Evolutionary conservation across 2,329 filamentous ascomycete species (phyloP), one percentile per base, ranked within the genome.

Genomic region (Byssothecium circinans): DNA sequence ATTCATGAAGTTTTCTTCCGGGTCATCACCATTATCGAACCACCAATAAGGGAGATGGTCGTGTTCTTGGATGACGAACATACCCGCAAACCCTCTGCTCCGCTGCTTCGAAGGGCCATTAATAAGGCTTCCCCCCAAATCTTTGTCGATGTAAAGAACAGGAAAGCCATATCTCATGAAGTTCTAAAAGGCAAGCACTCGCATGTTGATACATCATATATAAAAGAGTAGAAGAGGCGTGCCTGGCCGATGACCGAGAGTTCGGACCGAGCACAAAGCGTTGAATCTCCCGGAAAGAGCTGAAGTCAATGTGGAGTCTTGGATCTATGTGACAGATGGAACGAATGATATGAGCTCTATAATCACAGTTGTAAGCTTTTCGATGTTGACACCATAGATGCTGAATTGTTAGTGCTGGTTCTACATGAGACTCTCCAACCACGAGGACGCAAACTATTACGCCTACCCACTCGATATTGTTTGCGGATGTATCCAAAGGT

Each of bases 401-500:
- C 23, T 20, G 14, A 43, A 19, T 22, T 1, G 20, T 3, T 12
- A 72, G 68, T 74, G 69, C 47, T 73, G 65, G 61, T 69, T 72
- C 36, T 72, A 72, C 43, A 58, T 70, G 44, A 70, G 72, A 47
- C 70, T 34, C 57, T 43, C 67, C 0, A 62, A 71, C 0, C 69
- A 78, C 25, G 60, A 64, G 0, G 78, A 82, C 45, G 74, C 78
- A 27, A 83, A 83, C 56, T 77, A 79, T 61, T 83, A 83, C 54
- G 80, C 80, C 3, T 82, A 82, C 45, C 81, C 81, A 0, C 70
- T 83, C 8, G 75, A 81, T 44, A 69, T 83, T 18, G 76, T 73
- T n/a, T 37, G 76, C 78, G 7, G 78, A 82, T 56, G 73, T 78
- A 39, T 78, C 77, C 7, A 74, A 78, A 50, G 62, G 76, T 2